Evolutionary conservation across 164 flowering plant genomes (phyloP).

Genomic region (Aristolochia fimbriata): DNA sequence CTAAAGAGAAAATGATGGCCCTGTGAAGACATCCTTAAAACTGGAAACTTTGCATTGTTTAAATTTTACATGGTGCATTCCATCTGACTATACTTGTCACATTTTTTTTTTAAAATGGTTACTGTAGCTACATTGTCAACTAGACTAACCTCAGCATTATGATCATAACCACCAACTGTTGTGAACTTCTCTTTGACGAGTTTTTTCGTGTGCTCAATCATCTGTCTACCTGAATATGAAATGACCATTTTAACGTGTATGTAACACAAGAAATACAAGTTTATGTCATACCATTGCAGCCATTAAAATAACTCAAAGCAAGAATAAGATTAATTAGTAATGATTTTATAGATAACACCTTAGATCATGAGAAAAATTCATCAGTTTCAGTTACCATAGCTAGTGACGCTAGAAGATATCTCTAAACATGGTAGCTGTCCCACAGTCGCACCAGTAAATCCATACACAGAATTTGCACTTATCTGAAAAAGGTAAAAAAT

Average conservation of each 20-base stretch:
- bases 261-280: too few species aligned
- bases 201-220: slow-evolving; percentile 97
- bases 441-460: slow-evolving; percentile 96
- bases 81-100: neutral
- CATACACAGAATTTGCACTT: slow-evolving; percentile 98
- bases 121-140: neutral
- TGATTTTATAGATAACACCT: too few species aligned
- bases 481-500: slow-evolving; percentile 39
- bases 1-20: slow-evolving; percentile 19
- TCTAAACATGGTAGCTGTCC: slow-evolving; percentile 94
- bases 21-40: neutral
- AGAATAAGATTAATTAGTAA: too few species aligned
- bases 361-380: too few species aligned
- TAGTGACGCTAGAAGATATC: slow-evolving; percentile 98
- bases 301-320: too few species aligned
- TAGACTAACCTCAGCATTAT: slow-evolving; percentile 73
- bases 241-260: neutral
- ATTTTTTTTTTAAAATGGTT: too few species aligned
- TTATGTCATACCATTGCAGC: too few species aligned
- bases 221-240: slow-evolving; percentile 63
- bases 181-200: slow-evolving; percentile 91
- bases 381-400: slow-evolving; percentile 63
- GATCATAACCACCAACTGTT: slow-evolving; percentile 67
- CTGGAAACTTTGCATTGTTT: neutral
- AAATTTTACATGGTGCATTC: neutral